Percentiles rank a stretch among this genome's conserved stretches.
These are phyloP conservation scores for Rhodotorula sp. DNA, from an alignment of 1,284 basidiomycete species.

Conservation along the genomic window DNA sequence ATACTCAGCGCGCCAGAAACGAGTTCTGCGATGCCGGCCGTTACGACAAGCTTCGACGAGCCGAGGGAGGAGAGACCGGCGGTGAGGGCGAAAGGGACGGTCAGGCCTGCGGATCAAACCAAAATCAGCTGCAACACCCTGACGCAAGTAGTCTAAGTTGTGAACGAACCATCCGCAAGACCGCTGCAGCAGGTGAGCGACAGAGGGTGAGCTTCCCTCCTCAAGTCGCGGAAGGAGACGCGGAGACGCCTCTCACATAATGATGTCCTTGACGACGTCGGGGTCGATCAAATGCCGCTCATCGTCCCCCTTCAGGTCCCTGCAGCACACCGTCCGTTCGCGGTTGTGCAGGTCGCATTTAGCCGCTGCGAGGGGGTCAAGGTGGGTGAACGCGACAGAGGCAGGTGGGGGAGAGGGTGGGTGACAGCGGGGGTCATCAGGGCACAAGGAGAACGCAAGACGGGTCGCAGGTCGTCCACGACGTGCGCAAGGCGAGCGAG, in stretches of 20 bases:
- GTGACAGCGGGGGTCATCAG: too few relatives aligned
- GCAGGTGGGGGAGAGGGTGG: too few relatives aligned
- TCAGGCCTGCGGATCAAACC: conserved; percentile 12
- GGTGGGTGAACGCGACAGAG: background rate
- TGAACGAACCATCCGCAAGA: conserved; percentile 71
- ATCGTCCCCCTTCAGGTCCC: conserved; percentile 56
- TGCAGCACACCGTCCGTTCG: conserved; percentile 40
- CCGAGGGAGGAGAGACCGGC: conserved; percentile 66
- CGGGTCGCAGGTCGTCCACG: too few relatives aligned
- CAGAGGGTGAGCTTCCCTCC: background rate
- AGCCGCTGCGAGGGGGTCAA: conserved; percentile 8
- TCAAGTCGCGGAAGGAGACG: background rate
- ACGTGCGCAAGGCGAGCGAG: background rate
- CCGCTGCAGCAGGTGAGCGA: conserved; percentile 60
- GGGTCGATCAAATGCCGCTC: conserved; percentile 77
- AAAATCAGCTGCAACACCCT: background rate
- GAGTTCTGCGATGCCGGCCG: conserved; percentile 53
- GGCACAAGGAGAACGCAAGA: too few relatives aligned
- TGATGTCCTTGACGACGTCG: conserved; percentile 70
- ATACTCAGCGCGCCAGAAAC: conserved; percentile 91
- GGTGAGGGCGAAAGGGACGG: conserved; percentile 49
- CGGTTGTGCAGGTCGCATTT: conserved; percentile 42
- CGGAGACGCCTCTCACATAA: conserved; percentile 57
- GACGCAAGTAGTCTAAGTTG: conserved; percentile 49
- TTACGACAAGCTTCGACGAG: conserved; percentile 64